These are phyloP conservation scores for Polygonum maritimum DNA, from an alignment of 148 eudicot genomes.

Conservation along the genomic window DNA sequence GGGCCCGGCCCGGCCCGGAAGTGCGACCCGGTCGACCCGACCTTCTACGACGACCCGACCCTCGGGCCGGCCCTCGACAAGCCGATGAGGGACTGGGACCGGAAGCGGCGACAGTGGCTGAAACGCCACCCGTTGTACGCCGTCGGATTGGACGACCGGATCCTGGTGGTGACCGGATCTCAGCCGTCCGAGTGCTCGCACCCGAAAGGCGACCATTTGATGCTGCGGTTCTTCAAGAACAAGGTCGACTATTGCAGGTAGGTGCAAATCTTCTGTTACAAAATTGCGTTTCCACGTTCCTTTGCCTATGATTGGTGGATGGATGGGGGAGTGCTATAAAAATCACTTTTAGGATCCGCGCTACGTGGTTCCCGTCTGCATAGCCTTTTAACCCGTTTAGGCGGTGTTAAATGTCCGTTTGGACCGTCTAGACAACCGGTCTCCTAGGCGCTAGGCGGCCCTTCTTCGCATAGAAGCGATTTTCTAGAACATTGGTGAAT, in stretches of 20 bases:
- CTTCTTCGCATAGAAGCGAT: too few relatives aligned
- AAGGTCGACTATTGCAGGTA: constrained; percentile 75
- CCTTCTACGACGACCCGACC: constrained; percentile 24
- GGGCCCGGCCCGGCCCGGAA: not conserved
- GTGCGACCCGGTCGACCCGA: constrained; percentile 7
- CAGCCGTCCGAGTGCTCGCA: constrained; percentile 62
- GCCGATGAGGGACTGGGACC: constrained; percentile 21
- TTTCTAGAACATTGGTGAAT: too few relatives aligned
- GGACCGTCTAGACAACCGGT: too few relatives aligned
- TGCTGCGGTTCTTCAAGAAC: constrained; percentile 69
- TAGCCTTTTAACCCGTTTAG: too few relatives aligned
- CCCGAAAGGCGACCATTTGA: constrained; percentile 57
- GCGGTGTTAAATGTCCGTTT: too few relatives aligned
- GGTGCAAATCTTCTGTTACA: too few relatives aligned
- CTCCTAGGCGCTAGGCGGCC: too few relatives aligned
- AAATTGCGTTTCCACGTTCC: too few relatives aligned
- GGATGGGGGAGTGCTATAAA: too few relatives aligned
- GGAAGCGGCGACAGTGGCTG: constrained; percentile 21
- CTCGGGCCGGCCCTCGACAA: constrained; percentile 7
- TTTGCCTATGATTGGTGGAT: too few relatives aligned
- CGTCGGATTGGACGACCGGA: constrained; percentile 25
- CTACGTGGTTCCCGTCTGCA: too few relatives aligned
- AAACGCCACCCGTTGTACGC: constrained; percentile 35
- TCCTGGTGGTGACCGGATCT: constrained; percentile 69
- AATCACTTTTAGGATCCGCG: too few relatives aligned